phyloP scores from a whole-genome alignment of 225 moss, liverwort and hornwort species.

The Takakia lepidozioides region DNA sequence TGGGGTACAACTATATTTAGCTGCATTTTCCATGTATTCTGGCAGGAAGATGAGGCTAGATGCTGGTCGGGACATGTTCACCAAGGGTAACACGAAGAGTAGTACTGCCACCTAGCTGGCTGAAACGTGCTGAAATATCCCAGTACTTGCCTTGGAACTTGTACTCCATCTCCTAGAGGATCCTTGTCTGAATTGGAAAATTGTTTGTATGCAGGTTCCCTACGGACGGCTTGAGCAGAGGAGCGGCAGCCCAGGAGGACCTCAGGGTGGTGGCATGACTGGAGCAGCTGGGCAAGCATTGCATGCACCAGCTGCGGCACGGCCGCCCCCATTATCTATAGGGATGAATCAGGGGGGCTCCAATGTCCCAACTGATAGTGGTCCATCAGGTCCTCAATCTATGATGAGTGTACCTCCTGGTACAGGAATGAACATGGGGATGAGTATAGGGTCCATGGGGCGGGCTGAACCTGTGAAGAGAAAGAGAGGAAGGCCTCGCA shows the following conservation, averaged over 20 bases:
- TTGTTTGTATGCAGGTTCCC: too few species aligned
- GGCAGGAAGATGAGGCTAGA: too few species aligned
- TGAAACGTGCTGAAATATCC: slow-evolving; percentile 1
- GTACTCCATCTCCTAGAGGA: too few species aligned
- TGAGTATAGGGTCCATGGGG: slow-evolving; percentile 21
- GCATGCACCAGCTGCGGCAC: slow-evolving; percentile 13
- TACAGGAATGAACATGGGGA: slow-evolving; percentile 44
- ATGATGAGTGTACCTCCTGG: slow-evolving; percentile 35
- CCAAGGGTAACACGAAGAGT: too few species aligned
- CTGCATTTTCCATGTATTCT: too few species aligned
- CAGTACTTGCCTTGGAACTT: slow-evolving; percentile 24
- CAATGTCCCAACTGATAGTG: slow-evolving; percentile 23
- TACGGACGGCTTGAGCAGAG: too few species aligned
- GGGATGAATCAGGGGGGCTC: slow-evolving; percentile 19
- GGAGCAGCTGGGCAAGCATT: slow-evolving; percentile 1
- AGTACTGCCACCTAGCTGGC: too few species aligned
- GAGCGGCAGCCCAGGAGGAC: too few species aligned
- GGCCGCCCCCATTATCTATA: slow-evolving; percentile 32
- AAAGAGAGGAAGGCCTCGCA: slow-evolving; percentile 94
- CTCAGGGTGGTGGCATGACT: slow-evolving; percentile 6
- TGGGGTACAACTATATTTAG: too few species aligned
- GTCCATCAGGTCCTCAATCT: slow-evolving; percentile 26
- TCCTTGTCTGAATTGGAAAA: too few species aligned
- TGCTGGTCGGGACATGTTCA: too few species aligned
- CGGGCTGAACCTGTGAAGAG: slow-evolving; percentile 72